Evolutionary conservation across 208 protist genomes (phyloP).

Genomic region (Crithidia acanthocephali): DNA sequence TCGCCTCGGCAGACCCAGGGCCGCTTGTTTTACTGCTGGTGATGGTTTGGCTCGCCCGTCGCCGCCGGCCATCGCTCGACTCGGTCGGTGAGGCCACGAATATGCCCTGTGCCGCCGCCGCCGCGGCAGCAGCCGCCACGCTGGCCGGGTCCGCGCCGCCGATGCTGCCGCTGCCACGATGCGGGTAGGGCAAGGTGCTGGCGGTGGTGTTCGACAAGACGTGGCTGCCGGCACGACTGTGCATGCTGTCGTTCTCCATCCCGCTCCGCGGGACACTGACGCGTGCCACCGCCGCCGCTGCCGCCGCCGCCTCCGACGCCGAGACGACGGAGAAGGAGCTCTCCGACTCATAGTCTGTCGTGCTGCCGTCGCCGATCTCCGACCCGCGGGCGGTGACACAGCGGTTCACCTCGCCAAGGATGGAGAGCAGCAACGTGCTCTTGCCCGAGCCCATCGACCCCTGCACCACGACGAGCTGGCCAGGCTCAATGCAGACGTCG

Average conservation of each 20-base stretch:
- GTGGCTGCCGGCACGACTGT: slow-evolving; percentile 15
- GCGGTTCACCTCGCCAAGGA: slow-evolving; percentile 82
- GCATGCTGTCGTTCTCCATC: slow-evolving; percentile 7
- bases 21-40: background rate
- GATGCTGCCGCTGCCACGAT: background rate
- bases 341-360: slow-evolving; percentile 32
- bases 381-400: slow-evolving; percentile 29
- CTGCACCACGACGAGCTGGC: slow-evolving; percentile 79
- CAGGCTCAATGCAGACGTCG: slow-evolving; percentile 56
- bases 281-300: slow-evolving; percentile 1
- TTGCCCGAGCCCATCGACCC: slow-evolving; percentile 85
- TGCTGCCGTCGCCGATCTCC: slow-evolving; percentile 14
- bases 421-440: slow-evolving; percentile 67
- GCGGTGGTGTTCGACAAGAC: slow-evolving; percentile 6
- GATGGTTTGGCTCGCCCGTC: background rate
- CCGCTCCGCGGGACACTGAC: slow-evolving; percentile 1
- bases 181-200: slow-evolving; percentile 1
- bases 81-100: slow-evolving; percentile 27
- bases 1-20: background rate
- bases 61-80: slow-evolving; percentile 6
- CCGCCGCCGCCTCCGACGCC: slow-evolving; percentile 19
- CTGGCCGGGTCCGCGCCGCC: background rate
- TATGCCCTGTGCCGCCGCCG: slow-evolving; percentile 9
- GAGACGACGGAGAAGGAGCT: slow-evolving; percentile 39
- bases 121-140: background rate